Evolutionary conservation across 371 early-diverging fungal genomes (phyloP), one percentile per base, ranked within the genome.

Genomic region (Mortierella sp.): DNA sequence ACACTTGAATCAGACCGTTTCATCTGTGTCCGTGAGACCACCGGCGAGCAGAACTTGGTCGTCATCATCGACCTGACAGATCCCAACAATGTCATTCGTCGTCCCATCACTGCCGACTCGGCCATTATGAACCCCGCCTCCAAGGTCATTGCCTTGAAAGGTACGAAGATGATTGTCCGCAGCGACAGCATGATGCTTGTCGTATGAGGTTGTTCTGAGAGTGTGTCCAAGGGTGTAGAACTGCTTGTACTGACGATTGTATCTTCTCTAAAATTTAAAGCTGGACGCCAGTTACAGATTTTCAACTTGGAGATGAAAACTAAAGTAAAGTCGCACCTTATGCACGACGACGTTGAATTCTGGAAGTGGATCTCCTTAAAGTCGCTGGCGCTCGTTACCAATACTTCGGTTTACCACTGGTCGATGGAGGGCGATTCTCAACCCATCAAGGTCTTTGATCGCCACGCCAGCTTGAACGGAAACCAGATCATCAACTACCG

Each of bases 1-100:
- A 99, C 99, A 54, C 95, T 99, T 92, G 98, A 99, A 89, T 98
- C 98, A 16, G 99, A 99, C 90, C 95, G 96, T 82, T 99, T 95
- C 89, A 97, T 99, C 81, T 99, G 99, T 91, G 95, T 99, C 60
- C 96, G 99, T 74, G 99, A 99, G 87, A 93, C 94, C 75, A 94
- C 94, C 50, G 96, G 96, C 72, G 94, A 95, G 70, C 92, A 92
- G 79, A 96, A 96, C 90, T 95, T 96, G 84, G 98, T 99, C 54
- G 97, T 97, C 75, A 97, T 99, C 81, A 92, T 99, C 65, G 99
- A 99, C 90, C 89, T 99, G 91, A 90, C 92, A 74, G 94, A 97
- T 82, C 93, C 96, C 52, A 92, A 92, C 70, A 96, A 96, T 81
- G 88, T 97, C 70, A 92, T 95, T 82, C 95, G 98, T 76, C 92